phyloP scores from a whole-genome alignment of 805 yeast genomes.

The Grigorovia jiainica region DNA sequence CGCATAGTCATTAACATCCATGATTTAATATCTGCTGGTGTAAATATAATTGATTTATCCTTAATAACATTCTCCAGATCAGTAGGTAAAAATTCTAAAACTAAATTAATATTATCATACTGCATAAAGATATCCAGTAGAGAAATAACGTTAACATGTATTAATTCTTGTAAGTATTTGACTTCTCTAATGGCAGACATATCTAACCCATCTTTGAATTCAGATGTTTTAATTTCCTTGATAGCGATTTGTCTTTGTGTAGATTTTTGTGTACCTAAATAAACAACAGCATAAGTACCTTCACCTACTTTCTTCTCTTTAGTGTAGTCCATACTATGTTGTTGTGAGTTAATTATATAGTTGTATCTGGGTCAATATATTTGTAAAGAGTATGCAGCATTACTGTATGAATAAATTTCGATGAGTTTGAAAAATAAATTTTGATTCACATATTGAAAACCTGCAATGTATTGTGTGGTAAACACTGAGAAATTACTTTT shows the following conservation, averaged over 20 bases:
- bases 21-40: conserved; percentile 79
- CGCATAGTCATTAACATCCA: conserved; percentile 93
- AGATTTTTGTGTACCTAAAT: conserved; percentile 53
- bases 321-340: conserved; percentile 4
- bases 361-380: too few relatives aligned
- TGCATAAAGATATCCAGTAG: conserved; percentile 78
- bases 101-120: conserved; percentile 59
- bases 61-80: conserved; percentile 86
- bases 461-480: too few relatives aligned
- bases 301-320: conserved; percentile 88
- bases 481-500: too few relatives aligned
- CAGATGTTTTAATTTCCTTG: conserved; percentile 89
- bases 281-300: conserved; percentile 97
- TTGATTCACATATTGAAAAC: too few relatives aligned
- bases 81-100: conserved; percentile 86
- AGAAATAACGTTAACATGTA: conserved; percentile 75
- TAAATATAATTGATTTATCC: conserved; percentile 65
- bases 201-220: conserved; percentile 91
- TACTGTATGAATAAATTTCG: too few relatives aligned
- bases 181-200: conserved; percentile 96
- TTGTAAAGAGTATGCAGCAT: too few relatives aligned
- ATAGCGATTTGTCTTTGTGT: conserved; percentile 63
- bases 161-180: conserved; percentile 74
- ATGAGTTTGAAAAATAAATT: too few relatives aligned
- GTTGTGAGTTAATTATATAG: too few relatives aligned